phyloP scores from a whole-genome alignment of 345 rosid genomes.

The Boechera retrofracta region DNA sequence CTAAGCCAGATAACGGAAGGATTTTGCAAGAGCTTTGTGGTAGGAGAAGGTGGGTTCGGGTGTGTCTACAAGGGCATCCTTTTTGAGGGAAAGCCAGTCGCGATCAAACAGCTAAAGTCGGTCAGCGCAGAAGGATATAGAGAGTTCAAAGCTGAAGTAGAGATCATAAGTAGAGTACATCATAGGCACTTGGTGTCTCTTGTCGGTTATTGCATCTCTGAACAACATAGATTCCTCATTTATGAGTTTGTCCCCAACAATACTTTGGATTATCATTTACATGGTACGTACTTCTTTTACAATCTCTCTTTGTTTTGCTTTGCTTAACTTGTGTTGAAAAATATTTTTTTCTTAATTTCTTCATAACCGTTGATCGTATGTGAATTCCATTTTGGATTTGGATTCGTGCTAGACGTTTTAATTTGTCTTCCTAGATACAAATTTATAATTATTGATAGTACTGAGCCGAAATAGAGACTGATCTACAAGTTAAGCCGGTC shows the following conservation, averaged over 20 bases:
- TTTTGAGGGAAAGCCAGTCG: slow-evolving; percentile 57
- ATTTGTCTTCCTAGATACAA: background rate
- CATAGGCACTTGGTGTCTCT: slow-evolving; percentile 67
- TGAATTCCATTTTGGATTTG: background rate
- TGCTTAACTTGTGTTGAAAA: background rate
- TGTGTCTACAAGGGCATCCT: slow-evolving; percentile 46
- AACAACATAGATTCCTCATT: slow-evolving; percentile 47
- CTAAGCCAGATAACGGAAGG: slow-evolving; percentile 58
- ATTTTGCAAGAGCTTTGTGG: slow-evolving; percentile 31
- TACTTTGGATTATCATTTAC: slow-evolving; percentile 48
- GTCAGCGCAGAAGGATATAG: slow-evolving; percentile 44
- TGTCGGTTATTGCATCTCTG: slow-evolving; percentile 61
- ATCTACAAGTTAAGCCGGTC: background rate
- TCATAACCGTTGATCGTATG: background rate
- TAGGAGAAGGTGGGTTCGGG: slow-evolving; percentile 51
- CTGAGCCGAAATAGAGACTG: background rate
- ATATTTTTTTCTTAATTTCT: background rate
- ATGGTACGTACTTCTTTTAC: slow-evolving; percentile 34
- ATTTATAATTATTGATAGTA: background rate
- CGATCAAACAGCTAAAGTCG: slow-evolving; percentile 70
- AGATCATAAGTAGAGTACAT: slow-evolving; percentile 49
- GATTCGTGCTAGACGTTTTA: background rate
- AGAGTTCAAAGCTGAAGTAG: slow-evolving; percentile 52
- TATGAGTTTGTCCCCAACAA: slow-evolving; percentile 49
- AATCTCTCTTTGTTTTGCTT: background rate